These are phyloP conservation scores for Saturnispora sanitii DNA, from an alignment of 805 yeast genomes.

Conservation along the genomic window DNA sequence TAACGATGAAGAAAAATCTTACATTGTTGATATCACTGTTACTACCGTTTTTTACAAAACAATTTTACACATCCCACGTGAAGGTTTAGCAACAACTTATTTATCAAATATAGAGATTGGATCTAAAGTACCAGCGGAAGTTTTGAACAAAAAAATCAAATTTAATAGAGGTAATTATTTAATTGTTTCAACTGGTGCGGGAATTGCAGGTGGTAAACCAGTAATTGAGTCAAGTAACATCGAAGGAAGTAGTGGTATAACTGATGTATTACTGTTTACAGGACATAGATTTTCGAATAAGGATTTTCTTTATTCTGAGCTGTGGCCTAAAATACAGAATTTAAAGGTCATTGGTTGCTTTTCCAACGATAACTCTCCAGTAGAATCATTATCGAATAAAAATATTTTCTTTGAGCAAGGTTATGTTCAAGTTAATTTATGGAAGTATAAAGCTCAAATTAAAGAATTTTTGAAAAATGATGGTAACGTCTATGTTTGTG, in stretches of 20 bases:
- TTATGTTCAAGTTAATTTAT: conserved; percentile 74
- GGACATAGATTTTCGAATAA: conserved; percentile 62
- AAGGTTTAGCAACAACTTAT: conserved; percentile 80
- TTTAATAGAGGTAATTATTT: conserved; percentile 32
- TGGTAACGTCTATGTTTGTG: conserved; percentile 77
- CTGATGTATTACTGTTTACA: conserved; percentile 45
- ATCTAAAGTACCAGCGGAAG: conserved; percentile 42
- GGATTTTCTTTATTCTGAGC: conserved; percentile 57
- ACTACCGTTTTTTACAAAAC: conserved; percentile 87
- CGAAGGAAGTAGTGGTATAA: conserved; percentile 14
- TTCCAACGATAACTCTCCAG: conserved; percentile 37
- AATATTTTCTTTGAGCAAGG: conserved; percentile 24
- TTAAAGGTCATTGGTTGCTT: conserved; percentile 31
- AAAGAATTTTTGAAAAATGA: conserved; percentile 42
- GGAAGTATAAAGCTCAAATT: conserved; percentile 38
- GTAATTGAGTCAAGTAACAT: conserved; percentile 37
- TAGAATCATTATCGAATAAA: conserved; percentile 26
- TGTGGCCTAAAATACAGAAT: conserved; percentile 35
- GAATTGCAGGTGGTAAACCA: conserved; percentile 86
- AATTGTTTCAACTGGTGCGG: conserved; percentile 90
- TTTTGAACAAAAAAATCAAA: conserved; percentile 37
- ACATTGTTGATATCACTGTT: conserved; percentile 53
- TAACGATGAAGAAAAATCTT: too few species aligned
- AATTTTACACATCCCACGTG: conserved; percentile 59
- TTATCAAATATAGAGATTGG: conserved; percentile 39